A percentile compares a stretch with the other conserved stretches of the same genome.
These are phyloP conservation scores for Simmondsia chinensis DNA, from an alignment of 148 eudicot species.

Conservation along the genomic window DNA sequence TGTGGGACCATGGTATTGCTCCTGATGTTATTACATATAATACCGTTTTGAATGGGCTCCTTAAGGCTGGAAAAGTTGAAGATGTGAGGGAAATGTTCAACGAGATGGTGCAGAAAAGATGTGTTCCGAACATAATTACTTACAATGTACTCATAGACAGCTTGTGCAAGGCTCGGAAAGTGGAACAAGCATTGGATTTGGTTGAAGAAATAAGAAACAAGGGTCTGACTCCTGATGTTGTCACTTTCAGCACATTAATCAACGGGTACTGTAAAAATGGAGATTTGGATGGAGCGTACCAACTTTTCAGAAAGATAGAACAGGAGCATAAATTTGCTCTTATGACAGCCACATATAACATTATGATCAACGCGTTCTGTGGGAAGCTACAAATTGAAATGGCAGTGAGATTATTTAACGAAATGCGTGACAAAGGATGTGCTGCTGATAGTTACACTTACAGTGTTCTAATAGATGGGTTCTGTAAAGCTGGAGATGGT, in stretches of 20 bases:
- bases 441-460: slow-evolving; percentile 63
- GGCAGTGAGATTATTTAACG: slow-evolving; percentile 51
- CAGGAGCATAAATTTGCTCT: slow-evolving; percentile 35
- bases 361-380: slow-evolving; percentile 61
- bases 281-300: slow-evolving; percentile 54
- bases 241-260: slow-evolving; percentile 68
- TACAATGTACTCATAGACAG: slow-evolving; percentile 81
- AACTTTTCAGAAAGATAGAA: slow-evolving; percentile 47
- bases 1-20: slow-evolving; percentile 64
- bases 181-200: slow-evolving; percentile 45
- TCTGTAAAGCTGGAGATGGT: slow-evolving; percentile 63
- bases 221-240: slow-evolving; percentile 63
- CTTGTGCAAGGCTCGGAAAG: slow-evolving; percentile 55
- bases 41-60: slow-evolving; percentile 75
- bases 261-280: slow-evolving; percentile 69
- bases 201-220: slow-evolving; percentile 48
- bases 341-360: slow-evolving; percentile 69
- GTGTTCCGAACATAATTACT: slow-evolving; percentile 58
- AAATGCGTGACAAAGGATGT: slow-evolving; percentile 52
- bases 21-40: slow-evolving; percentile 91
- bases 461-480: slow-evolving; percentile 76
- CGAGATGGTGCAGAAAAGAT: slow-evolving; percentile 75
- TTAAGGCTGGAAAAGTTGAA: slow-evolving; percentile 61
- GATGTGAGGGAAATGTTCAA: slow-evolving; percentile 67
- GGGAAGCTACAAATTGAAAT: slow-evolving; percentile 57